These are phyloP conservation scores for Tylopilus sp. DNA, from an alignment of 768 basidiomycete genomes.

Conservation along the genomic window DNA sequence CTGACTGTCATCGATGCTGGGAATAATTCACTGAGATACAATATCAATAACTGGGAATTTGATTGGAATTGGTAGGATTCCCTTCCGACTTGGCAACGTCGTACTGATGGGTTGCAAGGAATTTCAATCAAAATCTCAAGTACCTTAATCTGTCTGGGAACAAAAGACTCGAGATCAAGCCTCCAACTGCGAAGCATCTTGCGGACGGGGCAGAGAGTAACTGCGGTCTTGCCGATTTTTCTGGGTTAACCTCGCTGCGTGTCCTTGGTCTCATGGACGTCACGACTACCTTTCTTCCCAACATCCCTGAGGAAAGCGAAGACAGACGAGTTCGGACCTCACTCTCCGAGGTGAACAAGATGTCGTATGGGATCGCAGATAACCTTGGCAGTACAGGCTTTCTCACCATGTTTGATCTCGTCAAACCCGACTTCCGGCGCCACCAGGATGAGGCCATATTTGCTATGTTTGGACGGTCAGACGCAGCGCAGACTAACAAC, in stretches of 20 bases:
- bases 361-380: conserved; percentile 97
- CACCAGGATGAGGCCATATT: conserved; percentile 82
- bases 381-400: conserved; percentile 77
- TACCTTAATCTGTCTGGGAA: conserved; percentile 98
- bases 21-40: conserved; percentile 92
- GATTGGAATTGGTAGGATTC: conserved; percentile 92
- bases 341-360: conserved; percentile 78
- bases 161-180: conserved; percentile 93
- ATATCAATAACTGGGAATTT: conserved; percentile 97
- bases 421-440: conserved; percentile 79
- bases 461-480: conserved; percentile 89
- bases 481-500: conserved; percentile 56
- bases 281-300: conserved; percentile 55
- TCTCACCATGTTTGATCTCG: conserved; percentile 89
- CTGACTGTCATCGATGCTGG: conserved; percentile 88
- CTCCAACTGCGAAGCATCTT: conserved; percentile 34
- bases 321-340: conserved; percentile 92
- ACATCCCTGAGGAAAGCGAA: conserved; percentile 80
- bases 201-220: conserved; percentile 20
- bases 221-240: conserved; percentile 72
- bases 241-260: conserved; percentile 76
- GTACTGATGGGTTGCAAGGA: conserved; percentile 52
- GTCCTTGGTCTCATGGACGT: conserved; percentile 99
- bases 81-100: not conserved
- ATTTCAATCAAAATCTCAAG: conserved; percentile 88